Conservation (phyloP, 306 rosid genomes). For the Cajanus cajan region DNA sequence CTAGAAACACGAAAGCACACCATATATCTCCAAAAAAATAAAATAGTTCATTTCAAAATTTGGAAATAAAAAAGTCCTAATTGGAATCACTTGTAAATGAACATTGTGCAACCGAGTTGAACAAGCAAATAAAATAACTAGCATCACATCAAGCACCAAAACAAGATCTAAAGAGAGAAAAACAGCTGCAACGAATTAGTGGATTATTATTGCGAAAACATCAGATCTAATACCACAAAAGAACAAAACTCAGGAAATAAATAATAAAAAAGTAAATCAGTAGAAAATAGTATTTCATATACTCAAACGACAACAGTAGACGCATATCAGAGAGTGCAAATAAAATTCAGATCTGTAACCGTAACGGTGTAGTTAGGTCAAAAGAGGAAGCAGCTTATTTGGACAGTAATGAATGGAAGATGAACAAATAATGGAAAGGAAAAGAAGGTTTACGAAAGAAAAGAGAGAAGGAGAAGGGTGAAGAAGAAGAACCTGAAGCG, state of each 20-base stretch:
- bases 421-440: background rate
- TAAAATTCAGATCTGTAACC: conserved; percentile 27
- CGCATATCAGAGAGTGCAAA: background rate
- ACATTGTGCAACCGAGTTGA: background rate
- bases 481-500: conserved; percentile 37
- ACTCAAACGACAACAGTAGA: background rate
- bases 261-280: background rate
- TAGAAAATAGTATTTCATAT: background rate
- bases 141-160: background rate
- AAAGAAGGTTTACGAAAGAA: background rate
- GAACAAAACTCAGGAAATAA: background rate
- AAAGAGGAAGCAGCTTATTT: background rate
- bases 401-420: background rate
- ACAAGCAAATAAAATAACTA: background rate
- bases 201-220: background rate
- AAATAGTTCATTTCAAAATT: background rate
- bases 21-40: background rate
- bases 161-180: background rate
- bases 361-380: background rate
- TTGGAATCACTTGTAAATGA: background rate
- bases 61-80: background rate
- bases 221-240: conserved; percentile 31
- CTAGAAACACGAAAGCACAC: background rate
- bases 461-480: background rate
- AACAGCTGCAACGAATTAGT: background rate